Evolutionary conservation across 2,329 filamentous ascomycete genomes (phyloP), one percentile per base, ranked within the genome.

Genomic region (Penicillium sp.): DNA sequence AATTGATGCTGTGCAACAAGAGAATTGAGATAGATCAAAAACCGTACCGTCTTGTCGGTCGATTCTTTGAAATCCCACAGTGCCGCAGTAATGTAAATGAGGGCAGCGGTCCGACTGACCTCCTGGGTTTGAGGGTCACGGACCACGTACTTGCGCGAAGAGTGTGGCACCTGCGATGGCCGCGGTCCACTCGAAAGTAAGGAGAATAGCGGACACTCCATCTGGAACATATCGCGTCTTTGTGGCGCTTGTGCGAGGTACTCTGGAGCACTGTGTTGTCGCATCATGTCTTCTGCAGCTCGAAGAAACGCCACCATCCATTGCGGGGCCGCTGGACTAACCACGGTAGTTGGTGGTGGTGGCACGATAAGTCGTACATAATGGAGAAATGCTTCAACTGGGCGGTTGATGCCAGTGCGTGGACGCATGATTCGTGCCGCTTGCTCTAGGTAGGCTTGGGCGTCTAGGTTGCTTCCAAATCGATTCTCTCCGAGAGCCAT

Each of bases 181-280:
- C 68, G 72, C 11, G 75, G 76, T 8, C 75, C 75, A 55, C 70
- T 74, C n/a, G 75, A 76, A n/a, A 78, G 68, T 6, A 77, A 57
- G 14, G 71, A 66, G 50, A 76, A 76, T 9, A 77, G 62, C 19
- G 74, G 70, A 47, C 72, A 67, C 16, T 69, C 68, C 69, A 76
- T 76, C 44, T 73, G 65, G 42, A 77, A 77, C 0, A 67, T 64
- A 10, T 63, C 53, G 16, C 59, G 64, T 33, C 73, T 67, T 43
- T 69, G 64, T 5, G 74, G 73, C 21, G 68, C 66, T 16, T 66
- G 61, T 8, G 50, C 54, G 10, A 72, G 62, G 48, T 69, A 75
- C 16, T 64, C 50, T 3, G 62, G 53, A 14, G 64, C 57, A 44
- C 54, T 71, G 44, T 75, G 72, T 25, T 67, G 60, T 6, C 53